phyloP scores from a whole-genome alignment of 202 grass and related monocot species.

The Eragrostis tef region DNA sequence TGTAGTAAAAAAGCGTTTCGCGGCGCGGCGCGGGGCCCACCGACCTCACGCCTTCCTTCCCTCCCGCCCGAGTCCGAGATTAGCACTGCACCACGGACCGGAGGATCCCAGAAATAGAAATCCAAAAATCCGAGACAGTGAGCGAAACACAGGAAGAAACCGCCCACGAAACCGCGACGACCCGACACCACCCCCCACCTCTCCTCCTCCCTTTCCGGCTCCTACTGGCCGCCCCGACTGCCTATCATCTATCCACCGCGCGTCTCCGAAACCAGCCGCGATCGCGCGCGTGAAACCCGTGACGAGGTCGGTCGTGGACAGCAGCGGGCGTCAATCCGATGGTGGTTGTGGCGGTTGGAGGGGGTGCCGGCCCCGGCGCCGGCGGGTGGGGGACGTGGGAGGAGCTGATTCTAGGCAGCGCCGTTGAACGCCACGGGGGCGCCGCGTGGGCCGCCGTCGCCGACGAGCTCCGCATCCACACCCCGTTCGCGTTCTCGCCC shows the following conservation, averaged over 20 bases:
- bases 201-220: background rate
- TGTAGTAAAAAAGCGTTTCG: background rate
- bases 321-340: constrained; percentile 1
- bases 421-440: constrained; percentile 77
- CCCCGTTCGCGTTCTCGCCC: constrained; percentile 59
- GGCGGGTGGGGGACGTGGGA: constrained; percentile 85
- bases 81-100: background rate
- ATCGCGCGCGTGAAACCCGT: constrained; percentile 34
- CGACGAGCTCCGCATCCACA: constrained; percentile 71
- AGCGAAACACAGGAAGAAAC: constrained; percentile 3
- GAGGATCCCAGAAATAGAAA: constrained; percentile 36
- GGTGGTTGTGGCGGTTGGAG: constrained; percentile 46
- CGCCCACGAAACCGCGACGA: constrained; percentile 49
- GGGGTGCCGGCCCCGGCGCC: constrained; percentile 15
- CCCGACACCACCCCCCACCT: constrained; percentile 39
- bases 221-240: constrained; percentile 32
- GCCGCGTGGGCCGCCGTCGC: constrained; percentile 76
- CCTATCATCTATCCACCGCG: background rate
- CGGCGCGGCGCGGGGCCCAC: constrained; percentile 25
- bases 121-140: background rate
- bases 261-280: constrained; percentile 37
- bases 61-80: constrained; percentile 41
- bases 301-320: background rate
- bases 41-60: constrained; percentile 35
- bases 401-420: constrained; percentile 87